phyloP scores from a whole-genome alignment of 2,329 filamentous ascomycete genomes.

The Aureobasidium uvarum region DNA sequence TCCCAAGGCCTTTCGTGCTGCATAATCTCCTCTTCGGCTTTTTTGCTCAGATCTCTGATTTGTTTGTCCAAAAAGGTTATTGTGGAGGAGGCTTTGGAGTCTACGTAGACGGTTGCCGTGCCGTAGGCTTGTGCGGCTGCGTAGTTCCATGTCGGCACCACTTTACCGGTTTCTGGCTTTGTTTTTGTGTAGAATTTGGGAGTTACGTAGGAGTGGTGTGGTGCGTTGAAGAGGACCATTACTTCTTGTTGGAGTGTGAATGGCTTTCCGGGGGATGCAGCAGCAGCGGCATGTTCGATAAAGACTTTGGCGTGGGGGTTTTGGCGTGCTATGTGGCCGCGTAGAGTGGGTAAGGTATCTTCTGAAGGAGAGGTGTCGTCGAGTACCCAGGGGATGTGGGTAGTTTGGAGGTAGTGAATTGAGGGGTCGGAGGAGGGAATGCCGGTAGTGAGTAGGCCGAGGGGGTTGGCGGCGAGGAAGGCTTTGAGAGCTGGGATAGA shows the following conservation, averaged over 20 bases:
- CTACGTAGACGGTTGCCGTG: slow-evolving; percentile 53
- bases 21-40: slow-evolving; percentile 58
- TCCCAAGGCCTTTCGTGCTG: slow-evolving; percentile 55
- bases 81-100: slow-evolving; percentile 50
- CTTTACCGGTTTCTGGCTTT: slow-evolving; percentile 63
- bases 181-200: slow-evolving; percentile 67
- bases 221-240: slow-evolving; percentile 60
- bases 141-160: slow-evolving; percentile 71
- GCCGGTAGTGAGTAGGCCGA: slow-evolving; percentile 63
- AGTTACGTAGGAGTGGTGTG: slow-evolving; percentile 63
- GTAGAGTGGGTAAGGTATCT: slow-evolving; percentile 48
- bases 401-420: slow-evolving; percentile 56
- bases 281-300: slow-evolving; percentile 43
- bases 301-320: slow-evolving; percentile 65
- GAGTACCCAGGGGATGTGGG: slow-evolving; percentile 61
- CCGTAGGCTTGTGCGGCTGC: slow-evolving; percentile 64
- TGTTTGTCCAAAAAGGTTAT: slow-evolving; percentile 52
- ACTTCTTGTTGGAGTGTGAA: slow-evolving; percentile 53
- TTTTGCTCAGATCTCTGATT: slow-evolving; percentile 53
- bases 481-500: slow-evolving; percentile 47
- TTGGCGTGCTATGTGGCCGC: slow-evolving; percentile 61
- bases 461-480: slow-evolving; percentile 58
- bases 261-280: slow-evolving; percentile 32
- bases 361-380: slow-evolving; percentile 33
- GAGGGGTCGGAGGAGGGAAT: slow-evolving; percentile 47